These are phyloP conservation scores for Pholiota molesta DNA, from an alignment of 768 basidiomycete genomes.

Conservation along the genomic window DNA sequence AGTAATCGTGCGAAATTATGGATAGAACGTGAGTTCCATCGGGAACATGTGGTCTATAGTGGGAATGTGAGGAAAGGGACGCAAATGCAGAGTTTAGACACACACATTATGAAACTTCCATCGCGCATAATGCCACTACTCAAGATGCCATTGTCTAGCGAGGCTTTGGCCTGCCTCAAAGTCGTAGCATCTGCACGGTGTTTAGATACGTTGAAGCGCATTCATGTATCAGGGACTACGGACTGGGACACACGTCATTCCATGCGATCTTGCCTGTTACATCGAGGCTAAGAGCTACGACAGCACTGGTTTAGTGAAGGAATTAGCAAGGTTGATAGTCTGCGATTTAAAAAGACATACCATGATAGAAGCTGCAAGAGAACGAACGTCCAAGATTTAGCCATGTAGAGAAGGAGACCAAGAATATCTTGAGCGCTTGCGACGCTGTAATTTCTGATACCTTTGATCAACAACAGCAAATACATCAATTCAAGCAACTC, in stretches of 20 bases:
- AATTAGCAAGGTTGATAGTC: not conserved
- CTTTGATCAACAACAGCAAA: conserved; percentile 21
- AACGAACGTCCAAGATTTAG: conserved; percentile 23
- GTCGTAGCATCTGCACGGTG: conserved; percentile 29
- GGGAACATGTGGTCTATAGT: conserved; percentile 63
- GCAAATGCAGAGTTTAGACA: not conserved
- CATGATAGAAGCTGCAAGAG: conserved; percentile 32
- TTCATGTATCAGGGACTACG: conserved; percentile 19
- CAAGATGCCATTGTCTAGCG: conserved; percentile 61
- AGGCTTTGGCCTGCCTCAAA: conserved; percentile 60
- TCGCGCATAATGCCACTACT: conserved; percentile 54
- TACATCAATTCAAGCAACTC: conserved; percentile 8
- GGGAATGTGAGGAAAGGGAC: not conserved
- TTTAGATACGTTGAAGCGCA: conserved; percentile 4
- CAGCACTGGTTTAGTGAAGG: conserved; percentile 23
- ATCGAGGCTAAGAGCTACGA: conserved; percentile 49
- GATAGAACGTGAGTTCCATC: conserved; percentile 72
- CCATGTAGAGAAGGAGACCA: conserved; percentile 16
- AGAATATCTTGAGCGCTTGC: not conserved
- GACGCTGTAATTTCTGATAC: not conserved
- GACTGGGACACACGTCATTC: conserved; percentile 74
- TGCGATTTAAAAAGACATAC: conserved; percentile 19
- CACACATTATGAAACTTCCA: conserved; percentile 73
- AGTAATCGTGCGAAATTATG: conserved; percentile 64
- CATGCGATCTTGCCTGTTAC: conserved; percentile 65